Conservation (phyloP, 352 stramenopile genomes). For the Globisporangium ultimum region DNA sequence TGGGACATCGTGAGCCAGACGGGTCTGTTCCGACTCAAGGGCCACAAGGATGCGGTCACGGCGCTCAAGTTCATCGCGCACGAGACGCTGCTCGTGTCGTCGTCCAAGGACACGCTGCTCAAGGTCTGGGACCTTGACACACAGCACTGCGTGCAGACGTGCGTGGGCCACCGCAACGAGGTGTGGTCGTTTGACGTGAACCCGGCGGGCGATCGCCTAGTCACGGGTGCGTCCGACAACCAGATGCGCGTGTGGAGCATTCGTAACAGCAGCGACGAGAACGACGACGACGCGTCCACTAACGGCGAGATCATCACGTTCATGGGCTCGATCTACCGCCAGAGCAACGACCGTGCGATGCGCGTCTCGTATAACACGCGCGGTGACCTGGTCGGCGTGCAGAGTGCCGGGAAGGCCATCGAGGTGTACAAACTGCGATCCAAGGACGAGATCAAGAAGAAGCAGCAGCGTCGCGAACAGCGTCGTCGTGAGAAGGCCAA, state of each 20-base stretch:
- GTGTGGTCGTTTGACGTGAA: constrained; percentile 90
- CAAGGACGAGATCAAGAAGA: constrained; percentile 89
- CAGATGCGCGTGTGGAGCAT: constrained; percentile 76
- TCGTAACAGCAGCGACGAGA: constrained; percentile 13
- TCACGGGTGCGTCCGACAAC: constrained; percentile 83
- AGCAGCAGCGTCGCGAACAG: constrained; percentile 87
- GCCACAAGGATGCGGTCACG: constrained; percentile 93
- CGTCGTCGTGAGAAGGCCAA: constrained; percentile 86
- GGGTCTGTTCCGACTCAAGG: constrained; percentile 87
- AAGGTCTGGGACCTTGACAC: constrained; percentile 95
- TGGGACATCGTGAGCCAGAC: constrained; percentile 92
- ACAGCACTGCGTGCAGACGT: constrained; percentile 93
- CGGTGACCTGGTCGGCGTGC: constrained; percentile 68
- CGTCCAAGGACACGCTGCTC: constrained; percentile 92
- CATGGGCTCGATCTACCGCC: constrained; percentile 66
- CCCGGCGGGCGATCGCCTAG: constrained; percentile 47
- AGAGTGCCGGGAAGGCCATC: constrained; percentile 86
- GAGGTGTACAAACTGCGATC: constrained; percentile 89
- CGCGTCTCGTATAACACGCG: constrained; percentile 54
- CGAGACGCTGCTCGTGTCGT: constrained; percentile 65
- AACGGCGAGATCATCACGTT: constrained; percentile 46
- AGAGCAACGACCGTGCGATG: constrained; percentile 73
- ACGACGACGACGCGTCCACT: constrained; percentile 22
- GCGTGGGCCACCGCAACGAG: constrained; percentile 90
- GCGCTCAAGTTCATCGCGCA: constrained; percentile 80